Conservation (phyloP, 495 filamentous ascomycete species). For the Delitschia confertaspora region DNA sequence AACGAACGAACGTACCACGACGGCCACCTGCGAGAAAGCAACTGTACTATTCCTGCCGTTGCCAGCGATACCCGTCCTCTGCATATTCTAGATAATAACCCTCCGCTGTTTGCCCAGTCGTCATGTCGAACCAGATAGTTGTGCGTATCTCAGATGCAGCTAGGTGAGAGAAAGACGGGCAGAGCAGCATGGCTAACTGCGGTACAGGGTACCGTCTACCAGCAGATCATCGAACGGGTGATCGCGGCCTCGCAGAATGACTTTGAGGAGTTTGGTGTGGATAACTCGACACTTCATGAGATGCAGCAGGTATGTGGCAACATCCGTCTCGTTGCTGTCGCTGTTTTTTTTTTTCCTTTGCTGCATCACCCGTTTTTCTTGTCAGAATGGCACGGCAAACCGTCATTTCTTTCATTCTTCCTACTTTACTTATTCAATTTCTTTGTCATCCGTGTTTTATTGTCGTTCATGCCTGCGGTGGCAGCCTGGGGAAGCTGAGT, state of each 20-base stretch:
- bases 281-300: conserved; percentile 72
- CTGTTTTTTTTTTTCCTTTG: conserved; percentile 19
- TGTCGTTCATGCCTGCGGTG: conserved; percentile 8
- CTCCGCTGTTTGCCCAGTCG: neutral
- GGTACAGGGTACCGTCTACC: conserved; percentile 65
- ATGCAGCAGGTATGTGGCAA: conserved; percentile 64
- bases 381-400: no score
- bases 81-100: neutral
- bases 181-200: conserved; percentile 19
- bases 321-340: conserved; percentile 8
- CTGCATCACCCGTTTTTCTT: conserved; percentile 12
- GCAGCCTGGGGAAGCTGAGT: conserved; percentile 24
- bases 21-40: neutral
- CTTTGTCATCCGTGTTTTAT: conserved; percentile 9
- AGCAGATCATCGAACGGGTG: conserved; percentile 84
- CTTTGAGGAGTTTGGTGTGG: conserved; percentile 93
- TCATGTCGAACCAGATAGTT: conserved; percentile 27
- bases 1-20: no score
- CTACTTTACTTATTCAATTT: conserved; percentile 14
- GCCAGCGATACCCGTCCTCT: neutral
- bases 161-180: conserved; percentile 2
- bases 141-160: conserved; percentile 14
- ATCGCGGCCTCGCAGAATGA: conserved; percentile 79
- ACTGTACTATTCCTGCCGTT: neutral
- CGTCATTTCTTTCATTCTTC: conserved; percentile 7